phyloP scores from a whole-genome alignment of 106 monocot genomes.

The Dioscorea dumetorum region DNA sequence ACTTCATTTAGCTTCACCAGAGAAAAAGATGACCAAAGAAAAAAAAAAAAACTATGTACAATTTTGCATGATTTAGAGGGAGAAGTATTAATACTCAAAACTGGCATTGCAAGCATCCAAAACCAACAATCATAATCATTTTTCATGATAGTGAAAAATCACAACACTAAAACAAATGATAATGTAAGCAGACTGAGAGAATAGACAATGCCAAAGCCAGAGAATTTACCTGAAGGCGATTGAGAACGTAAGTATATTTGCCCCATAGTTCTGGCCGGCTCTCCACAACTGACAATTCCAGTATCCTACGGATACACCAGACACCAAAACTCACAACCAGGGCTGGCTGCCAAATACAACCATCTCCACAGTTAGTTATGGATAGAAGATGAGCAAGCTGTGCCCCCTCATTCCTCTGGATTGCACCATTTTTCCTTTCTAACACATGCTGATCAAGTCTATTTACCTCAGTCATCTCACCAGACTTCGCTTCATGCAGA shows the following conservation, averaged over 20 bases:
- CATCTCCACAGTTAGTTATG: conserved; percentile 64
- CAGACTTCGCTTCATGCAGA: conserved; percentile 12
- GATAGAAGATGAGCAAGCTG: conserved; percentile 15
- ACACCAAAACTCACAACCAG: conserved; percentile 84
- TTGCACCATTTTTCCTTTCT: conserved; percentile 14
- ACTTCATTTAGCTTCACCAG: too few relatives aligned
- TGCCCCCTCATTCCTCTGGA: conserved; percentile 11
- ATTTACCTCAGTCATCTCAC: conserved; percentile 14
- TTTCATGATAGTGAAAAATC: too few relatives aligned
- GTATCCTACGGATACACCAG: conserved; percentile 78
- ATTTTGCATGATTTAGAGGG: too few relatives aligned
- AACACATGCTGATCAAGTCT: conserved; percentile 13
- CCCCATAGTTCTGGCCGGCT: conserved; percentile 96
- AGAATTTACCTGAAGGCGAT: conserved; percentile 87
- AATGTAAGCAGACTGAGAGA: too few relatives aligned
- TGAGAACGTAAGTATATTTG: conserved; percentile 92
- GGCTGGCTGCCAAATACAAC: conserved; percentile 62
- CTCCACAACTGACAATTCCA: conserved; percentile 81
- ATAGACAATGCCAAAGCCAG: not conserved
- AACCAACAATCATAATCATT: too few relatives aligned
- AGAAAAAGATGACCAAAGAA: too few relatives aligned
- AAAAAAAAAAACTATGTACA: too few relatives aligned
- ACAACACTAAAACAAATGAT: too few relatives aligned
- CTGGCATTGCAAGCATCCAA: too few relatives aligned
- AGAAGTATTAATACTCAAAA: too few relatives aligned